Percentiles rank a stretch among this genome's conserved stretches.
These are phyloP conservation scores for Cryptosporidium baileyi DNA, from an alignment of 169 alveolate species.

Conservation along the genomic window DNA sequence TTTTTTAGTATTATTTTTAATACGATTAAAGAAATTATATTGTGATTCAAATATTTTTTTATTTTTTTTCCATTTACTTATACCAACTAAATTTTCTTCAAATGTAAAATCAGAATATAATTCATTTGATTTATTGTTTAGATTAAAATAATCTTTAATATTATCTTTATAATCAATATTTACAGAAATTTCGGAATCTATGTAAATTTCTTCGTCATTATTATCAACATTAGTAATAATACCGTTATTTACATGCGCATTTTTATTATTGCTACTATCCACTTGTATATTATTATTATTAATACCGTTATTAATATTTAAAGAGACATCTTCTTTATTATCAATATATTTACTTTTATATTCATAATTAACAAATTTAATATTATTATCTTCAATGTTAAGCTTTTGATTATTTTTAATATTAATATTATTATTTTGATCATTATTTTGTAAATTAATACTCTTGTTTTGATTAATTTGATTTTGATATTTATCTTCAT, in stretches of 20 bases:
- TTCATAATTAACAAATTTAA: not conserved
- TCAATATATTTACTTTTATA: not conserved
- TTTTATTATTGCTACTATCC: not conserved
- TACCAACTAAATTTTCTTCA: constrained; percentile 29
- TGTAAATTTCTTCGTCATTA: not conserved
- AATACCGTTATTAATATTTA: too few relatives aligned
- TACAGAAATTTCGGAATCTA: not conserved
- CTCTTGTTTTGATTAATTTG: too few relatives aligned
- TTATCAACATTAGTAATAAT: not conserved
- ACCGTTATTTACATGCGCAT: not conserved
- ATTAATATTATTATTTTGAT: not conserved
- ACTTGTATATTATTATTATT: not conserved
- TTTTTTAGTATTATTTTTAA: not conserved
- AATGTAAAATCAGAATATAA: not conserved
- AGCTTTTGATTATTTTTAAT: not conserved
- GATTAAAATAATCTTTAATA: not conserved
- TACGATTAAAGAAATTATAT: too few relatives aligned
- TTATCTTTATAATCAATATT: not conserved
- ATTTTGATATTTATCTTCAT: too few relatives aligned
- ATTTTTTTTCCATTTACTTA: constrained; percentile 27
- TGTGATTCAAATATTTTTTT: not conserved
- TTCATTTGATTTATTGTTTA: not conserved
- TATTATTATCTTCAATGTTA: not conserved
- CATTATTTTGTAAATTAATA: not conserved
- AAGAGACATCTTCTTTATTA: too few relatives aligned